Conservation (phyloP, 257 asterid species). For the Solanum peruvianum region DNA sequence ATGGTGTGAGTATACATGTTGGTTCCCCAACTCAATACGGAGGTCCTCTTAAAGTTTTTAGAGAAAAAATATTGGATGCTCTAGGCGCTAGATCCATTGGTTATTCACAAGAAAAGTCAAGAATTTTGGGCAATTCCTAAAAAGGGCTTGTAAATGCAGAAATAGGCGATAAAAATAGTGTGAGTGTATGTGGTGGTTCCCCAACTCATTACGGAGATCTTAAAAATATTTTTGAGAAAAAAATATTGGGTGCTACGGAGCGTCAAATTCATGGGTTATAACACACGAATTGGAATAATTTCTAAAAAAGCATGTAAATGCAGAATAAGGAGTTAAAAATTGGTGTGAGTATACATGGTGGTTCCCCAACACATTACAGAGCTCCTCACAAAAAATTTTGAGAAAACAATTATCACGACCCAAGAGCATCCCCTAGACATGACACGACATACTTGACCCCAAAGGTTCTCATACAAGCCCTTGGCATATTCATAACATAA, state of each 20-base stretch:
- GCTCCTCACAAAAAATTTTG: background rate
- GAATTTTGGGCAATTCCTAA: background rate
- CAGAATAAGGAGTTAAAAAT: too few relatives aligned
- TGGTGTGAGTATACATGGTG: background rate
- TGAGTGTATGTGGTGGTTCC: background rate
- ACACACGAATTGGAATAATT: background rate
- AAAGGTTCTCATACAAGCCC: too few relatives aligned
- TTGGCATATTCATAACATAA: too few relatives aligned
- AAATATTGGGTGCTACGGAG: background rate
- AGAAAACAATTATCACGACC: too few relatives aligned
- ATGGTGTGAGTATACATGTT: background rate
- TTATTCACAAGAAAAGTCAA: background rate
- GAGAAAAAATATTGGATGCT: background rate
- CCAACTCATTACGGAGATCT: background rate
- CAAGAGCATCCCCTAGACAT: too few relatives aligned
- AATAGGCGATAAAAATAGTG: too few relatives aligned
- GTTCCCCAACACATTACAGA: too few relatives aligned
- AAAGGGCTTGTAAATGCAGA: background rate
- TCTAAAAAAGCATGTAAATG: background rate
- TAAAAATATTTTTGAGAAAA: too few relatives aligned
- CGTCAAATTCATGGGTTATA: background rate
- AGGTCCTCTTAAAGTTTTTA: background rate
- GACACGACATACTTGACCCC: too few relatives aligned
- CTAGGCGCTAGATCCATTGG: background rate
- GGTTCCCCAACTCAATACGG: background rate